Conservation (phyloP, 768 basidiomycete genomes). For the Gloeopeniophorella convolvens region DNA sequence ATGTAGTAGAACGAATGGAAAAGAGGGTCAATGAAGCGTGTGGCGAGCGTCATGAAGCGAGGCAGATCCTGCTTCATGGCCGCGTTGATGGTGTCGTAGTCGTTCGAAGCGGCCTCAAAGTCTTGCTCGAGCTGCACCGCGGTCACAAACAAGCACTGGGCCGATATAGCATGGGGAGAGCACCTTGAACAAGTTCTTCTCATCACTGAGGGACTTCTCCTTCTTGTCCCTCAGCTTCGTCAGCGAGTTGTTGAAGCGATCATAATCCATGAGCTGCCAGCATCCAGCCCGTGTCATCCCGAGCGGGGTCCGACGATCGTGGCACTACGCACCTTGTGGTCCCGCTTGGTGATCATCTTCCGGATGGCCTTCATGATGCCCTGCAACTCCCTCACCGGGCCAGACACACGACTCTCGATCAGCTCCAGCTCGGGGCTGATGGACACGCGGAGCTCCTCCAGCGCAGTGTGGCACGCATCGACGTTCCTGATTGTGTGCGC, state of each 20-base stretch:
- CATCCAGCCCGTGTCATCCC: not conserved
- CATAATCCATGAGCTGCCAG: conserved; percentile 77
- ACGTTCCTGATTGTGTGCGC: conserved; percentile 75
- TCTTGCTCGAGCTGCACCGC: conserved; percentile 80
- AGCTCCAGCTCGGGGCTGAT: conserved; percentile 90
- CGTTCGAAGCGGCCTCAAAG: conserved; percentile 84
- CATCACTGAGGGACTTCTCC: conserved; percentile 91
- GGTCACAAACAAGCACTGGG: not conserved
- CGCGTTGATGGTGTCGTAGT: conserved; percentile 90
- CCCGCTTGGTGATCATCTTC: conserved; percentile 93
- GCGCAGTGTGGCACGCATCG: conserved; percentile 57
- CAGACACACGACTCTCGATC: conserved; percentile 79
- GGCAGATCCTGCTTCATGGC: conserved; percentile 89
- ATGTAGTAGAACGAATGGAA: conserved; percentile 99
- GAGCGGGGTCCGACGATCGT: not conserved
- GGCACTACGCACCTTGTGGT: conserved; percentile 70
- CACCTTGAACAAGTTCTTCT: conserved; percentile 96
- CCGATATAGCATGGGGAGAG: conserved; percentile 22
- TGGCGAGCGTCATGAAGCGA: conserved; percentile 81
- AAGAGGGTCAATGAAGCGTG: conserved; percentile 91
- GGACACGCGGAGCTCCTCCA: conserved; percentile 77
- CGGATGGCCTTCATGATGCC: conserved; percentile 80
- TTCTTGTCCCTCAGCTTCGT: conserved; percentile 97
- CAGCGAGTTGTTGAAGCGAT: conserved; percentile 92
- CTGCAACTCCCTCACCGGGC: conserved; percentile 86